Evolutionary conservation across 306 rosid genomes (phyloP).

Genomic region (Malus sylvestris): DNA sequence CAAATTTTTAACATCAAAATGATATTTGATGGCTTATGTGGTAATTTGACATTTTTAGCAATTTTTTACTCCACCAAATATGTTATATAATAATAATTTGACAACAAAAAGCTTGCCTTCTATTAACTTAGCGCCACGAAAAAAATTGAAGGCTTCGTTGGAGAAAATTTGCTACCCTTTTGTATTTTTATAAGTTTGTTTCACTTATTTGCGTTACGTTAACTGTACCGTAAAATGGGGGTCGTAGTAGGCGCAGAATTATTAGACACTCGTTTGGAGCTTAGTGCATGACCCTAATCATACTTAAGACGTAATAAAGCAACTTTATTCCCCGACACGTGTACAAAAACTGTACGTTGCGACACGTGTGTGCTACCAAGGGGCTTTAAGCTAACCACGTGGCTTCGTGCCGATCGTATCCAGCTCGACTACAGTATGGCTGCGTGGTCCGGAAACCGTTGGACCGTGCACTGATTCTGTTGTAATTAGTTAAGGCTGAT

Average conservation of each 20-base stretch:
- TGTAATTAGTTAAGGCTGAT: neutral
- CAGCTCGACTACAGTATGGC: neutral
- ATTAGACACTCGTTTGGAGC: neutral
- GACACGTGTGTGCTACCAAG: slow-evolving; percentile 17
- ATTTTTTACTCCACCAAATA: too few species aligned
- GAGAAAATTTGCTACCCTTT: too few species aligned
- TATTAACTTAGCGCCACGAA: too few species aligned
- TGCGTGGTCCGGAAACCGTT: neutral
- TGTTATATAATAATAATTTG: too few species aligned
- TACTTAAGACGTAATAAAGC: slow-evolving; percentile 27
- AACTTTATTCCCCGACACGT: slow-evolving; percentile 25
- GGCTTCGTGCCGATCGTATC: neutral
- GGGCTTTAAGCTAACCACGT: slow-evolving; percentile 1
- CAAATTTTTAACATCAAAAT: too few species aligned
- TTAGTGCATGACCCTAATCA: slow-evolving; percentile 27
- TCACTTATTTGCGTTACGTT: neutral
- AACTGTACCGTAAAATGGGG: slow-evolving; percentile 19
- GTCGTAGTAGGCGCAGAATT: neutral
- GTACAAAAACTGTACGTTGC: neutral
- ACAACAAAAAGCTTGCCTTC: too few species aligned
- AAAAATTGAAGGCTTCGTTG: too few species aligned
- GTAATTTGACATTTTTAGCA: too few species aligned
- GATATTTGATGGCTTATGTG: too few species aligned
- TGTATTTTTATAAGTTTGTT: too few species aligned
- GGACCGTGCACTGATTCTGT: slow-evolving; percentile 31